Evolutionary conservation across 129 eudicot genomes (phyloP).

Genomic region (Ambrosia artemisiifolia): DNA sequence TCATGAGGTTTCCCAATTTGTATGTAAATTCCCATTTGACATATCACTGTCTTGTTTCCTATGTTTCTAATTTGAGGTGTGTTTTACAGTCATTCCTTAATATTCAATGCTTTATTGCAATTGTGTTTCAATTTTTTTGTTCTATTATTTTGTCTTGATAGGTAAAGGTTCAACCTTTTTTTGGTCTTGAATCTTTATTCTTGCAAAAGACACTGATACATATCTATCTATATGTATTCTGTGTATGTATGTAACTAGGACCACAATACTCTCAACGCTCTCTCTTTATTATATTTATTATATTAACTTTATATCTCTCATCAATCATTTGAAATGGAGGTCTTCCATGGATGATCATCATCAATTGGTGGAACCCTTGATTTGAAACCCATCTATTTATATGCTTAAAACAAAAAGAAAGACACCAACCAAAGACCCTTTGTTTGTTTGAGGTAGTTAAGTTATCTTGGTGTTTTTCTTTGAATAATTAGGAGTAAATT

Average conservation of each 20-base stretch:
- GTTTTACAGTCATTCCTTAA: background rate
- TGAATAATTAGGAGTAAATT: background rate
- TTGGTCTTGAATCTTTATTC: conserved; percentile 1
- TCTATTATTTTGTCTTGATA: background rate
- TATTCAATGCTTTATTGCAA: background rate
- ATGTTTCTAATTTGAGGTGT: conserved; percentile 1
- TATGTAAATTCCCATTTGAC: no score
- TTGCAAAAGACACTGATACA: conserved; percentile 16
- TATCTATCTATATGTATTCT: background rate
- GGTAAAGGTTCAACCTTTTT: conserved; percentile 1
- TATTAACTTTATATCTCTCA: background rate
- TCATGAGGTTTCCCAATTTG: no score
- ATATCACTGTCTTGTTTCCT: no score
- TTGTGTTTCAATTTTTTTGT: background rate
- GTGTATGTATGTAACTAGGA: conserved; percentile 4
- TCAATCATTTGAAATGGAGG: conserved; percentile 1
- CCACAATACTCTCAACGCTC: conserved; percentile 8
- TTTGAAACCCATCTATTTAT: background rate
- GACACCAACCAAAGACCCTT: conserved; percentile 4
- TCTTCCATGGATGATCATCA: conserved; percentile 2
- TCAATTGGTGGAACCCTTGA: background rate
- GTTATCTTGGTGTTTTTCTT: background rate
- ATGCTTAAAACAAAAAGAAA: background rate
- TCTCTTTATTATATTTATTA: background rate
- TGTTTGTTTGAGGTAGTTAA: background rate